These are phyloP conservation scores for Cladosporium sp. DNA, from an alignment of 2,329 filamentous ascomycete genomes.

Conservation along the genomic window DNA sequence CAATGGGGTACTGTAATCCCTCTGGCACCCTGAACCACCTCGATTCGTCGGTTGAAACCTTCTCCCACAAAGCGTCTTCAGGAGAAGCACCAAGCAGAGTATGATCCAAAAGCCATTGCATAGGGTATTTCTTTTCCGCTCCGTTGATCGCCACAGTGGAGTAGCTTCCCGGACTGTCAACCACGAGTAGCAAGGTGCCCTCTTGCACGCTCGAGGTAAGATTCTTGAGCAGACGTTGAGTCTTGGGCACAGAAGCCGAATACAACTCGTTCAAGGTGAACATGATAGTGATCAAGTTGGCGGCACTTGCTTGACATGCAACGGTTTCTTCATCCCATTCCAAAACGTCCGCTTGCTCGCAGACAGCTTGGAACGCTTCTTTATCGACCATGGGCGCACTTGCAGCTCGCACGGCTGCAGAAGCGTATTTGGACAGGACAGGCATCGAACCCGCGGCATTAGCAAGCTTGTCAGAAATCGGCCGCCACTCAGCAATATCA, in stretches of 20 bases:
- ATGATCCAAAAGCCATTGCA: slow-evolving; percentile 89
- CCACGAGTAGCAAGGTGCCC: slow-evolving; percentile 71
- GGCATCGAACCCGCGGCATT: slow-evolving; percentile 51
- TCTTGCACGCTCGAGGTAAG: slow-evolving; percentile 58
- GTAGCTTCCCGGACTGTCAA: slow-evolving; percentile 92
- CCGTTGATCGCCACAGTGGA: slow-evolving; percentile 67
- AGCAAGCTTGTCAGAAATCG: slow-evolving; percentile 58
- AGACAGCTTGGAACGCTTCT: slow-evolving; percentile 34
- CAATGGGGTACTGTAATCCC: slow-evolving; percentile 72
- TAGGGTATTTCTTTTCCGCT: slow-evolving; percentile 69
- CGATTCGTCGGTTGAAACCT: slow-evolving; percentile 70
- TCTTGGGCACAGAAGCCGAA: slow-evolving; percentile 66
- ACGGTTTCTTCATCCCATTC: slow-evolving; percentile 34
- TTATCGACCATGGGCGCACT: slow-evolving; percentile 35
- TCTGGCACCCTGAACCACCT: slow-evolving; percentile 73
- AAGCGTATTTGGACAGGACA: slow-evolving; percentile 45
- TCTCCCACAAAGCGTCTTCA: slow-evolving; percentile 58
- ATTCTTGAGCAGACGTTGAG: slow-evolving; percentile 69
- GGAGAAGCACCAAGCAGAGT: slow-evolving; percentile 53
- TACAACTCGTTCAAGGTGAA: slow-evolving; percentile 98
- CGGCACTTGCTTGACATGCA: slow-evolving; percentile 19
- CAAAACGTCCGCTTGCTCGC: slow-evolving; percentile 51
- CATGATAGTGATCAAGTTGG: slow-evolving; percentile 68
- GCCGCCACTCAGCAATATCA: slow-evolving; percentile 76
- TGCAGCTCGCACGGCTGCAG: slow-evolving; percentile 40